Conservation (phyloP, 352 stramenopile genomes). For the Phytophthora uliginosa region DNA sequence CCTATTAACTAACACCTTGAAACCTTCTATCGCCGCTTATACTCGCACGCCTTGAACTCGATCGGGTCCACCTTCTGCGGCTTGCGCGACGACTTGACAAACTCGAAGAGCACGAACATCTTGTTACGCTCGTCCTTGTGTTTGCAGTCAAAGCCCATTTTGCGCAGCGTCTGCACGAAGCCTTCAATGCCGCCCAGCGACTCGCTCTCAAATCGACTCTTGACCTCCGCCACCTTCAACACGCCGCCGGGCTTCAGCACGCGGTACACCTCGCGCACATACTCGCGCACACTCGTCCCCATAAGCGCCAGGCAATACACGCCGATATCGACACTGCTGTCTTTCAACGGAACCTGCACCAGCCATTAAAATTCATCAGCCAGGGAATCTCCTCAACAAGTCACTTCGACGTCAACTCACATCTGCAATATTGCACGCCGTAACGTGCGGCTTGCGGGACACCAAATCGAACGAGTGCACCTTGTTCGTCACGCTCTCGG, state of each 20-base stretch:
- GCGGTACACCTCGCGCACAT: constrained; percentile 96
- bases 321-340: constrained; percentile 94
- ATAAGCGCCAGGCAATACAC: constrained; percentile 99
- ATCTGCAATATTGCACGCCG: constrained; percentile 98
- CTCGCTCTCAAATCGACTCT: constrained; percentile 85
- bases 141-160: constrained; percentile 78
- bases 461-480: constrained; percentile 99
- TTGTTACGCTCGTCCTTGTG: constrained; percentile 87
- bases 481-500: constrained; percentile 88
- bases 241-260: constrained; percentile 95
- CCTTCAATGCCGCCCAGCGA: constrained; percentile 71
- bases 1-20: background rate
- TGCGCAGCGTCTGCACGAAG: constrained; percentile 67
- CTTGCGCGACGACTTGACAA: constrained; percentile 69
- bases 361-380: constrained; percentile 18
- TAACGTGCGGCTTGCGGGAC: constrained; percentile 91
- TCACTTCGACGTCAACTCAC: constrained; percentile 37
- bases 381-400: background rate
- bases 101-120: constrained; percentile 91
- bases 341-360: constrained; percentile 91
- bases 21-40: constrained; percentile 78
- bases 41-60: constrained; percentile 88
- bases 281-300: constrained; percentile 98
- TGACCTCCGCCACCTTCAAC: constrained; percentile 90
- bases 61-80: constrained; percentile 62